These are phyloP conservation scores for Diospyros kaki DNA, from an alignment of 148 eudicot genomes.

Conservation along the genomic window DNA sequence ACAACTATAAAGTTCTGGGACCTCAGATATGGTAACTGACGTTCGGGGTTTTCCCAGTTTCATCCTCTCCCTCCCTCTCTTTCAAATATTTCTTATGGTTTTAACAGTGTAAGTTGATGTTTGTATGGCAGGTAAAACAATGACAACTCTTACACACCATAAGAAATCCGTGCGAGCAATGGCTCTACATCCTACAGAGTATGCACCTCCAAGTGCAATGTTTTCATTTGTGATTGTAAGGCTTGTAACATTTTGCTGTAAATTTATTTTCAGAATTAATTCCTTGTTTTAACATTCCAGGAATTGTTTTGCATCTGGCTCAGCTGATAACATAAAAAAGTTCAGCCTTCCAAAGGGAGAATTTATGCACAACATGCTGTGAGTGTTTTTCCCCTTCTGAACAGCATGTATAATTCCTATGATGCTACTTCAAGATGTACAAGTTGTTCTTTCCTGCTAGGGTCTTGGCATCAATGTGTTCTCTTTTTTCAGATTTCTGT, in stretches of 20 bases:
- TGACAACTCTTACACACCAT: constrained; percentile 88
- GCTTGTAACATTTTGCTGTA: too few species aligned
- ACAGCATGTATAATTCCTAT: background rate
- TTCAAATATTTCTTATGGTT: background rate
- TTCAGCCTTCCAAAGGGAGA: constrained; percentile 92
- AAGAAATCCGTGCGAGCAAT: constrained; percentile 94
- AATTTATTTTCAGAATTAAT: background rate
- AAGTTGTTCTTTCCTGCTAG: background rate
- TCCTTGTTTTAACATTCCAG: constrained; percentile 36
- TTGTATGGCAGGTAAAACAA: constrained; percentile 63
- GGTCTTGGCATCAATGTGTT: background rate
- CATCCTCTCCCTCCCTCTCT: background rate
- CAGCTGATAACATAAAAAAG: constrained; percentile 96
- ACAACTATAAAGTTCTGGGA: constrained; percentile 96
- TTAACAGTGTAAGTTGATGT: background rate
- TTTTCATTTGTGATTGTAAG: background rate
- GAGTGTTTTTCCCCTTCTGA: constrained; percentile 31
- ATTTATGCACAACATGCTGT: constrained; percentile 99
- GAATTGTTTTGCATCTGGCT: constrained; percentile 92
- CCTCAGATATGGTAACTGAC: constrained; percentile 61
- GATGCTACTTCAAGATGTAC: background rate
- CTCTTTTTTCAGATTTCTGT: background rate
- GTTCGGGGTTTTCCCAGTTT: background rate
- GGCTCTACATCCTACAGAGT: constrained; percentile 95
- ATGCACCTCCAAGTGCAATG: constrained; percentile 18